phyloP scores from a whole-genome alignment of 257 asterid genomes.

The Penstemon barbatus region DNA sequence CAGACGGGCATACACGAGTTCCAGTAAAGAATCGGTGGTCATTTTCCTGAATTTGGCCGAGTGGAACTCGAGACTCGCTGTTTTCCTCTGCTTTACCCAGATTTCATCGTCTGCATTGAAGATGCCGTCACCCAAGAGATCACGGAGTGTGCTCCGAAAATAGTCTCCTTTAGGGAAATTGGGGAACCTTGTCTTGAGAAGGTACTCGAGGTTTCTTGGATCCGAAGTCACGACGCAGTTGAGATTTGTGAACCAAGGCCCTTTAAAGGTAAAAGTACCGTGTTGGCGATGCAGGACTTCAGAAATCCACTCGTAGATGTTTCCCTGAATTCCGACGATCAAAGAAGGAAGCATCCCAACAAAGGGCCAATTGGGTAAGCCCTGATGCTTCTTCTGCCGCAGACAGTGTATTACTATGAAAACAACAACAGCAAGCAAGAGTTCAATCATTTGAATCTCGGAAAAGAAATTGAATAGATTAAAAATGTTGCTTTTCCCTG shows the following conservation, averaged over 20 bases:
- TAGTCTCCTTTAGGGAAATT: slow-evolving; percentile 82
- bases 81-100: slow-evolving; percentile 81
- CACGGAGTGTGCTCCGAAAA: slow-evolving; percentile 61
- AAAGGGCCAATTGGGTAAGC: slow-evolving; percentile 76
- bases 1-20: slow-evolving; percentile 73
- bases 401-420: slow-evolving; percentile 50
- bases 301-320: slow-evolving; percentile 82
- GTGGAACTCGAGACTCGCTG: slow-evolving; percentile 87
- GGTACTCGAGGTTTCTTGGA: slow-evolving; percentile 77
- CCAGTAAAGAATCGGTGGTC: slow-evolving; percentile 67
- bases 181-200: slow-evolving; percentile 68
- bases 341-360: slow-evolving; percentile 92
- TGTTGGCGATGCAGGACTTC: slow-evolving; percentile 45
- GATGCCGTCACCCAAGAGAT: slow-evolving; percentile 84
- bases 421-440: slow-evolving; percentile 49
- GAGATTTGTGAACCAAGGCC: slow-evolving; percentile 82
- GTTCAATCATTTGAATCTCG: slow-evolving; percentile 62
- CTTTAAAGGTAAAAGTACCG: slow-evolving; percentile 71
- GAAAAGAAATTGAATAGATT: slow-evolving; percentile 31
- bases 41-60: slow-evolving; percentile 66
- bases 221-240: slow-evolving; percentile 86
- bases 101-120: slow-evolving; percentile 76
- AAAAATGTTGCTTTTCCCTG: neutral
- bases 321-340: slow-evolving; percentile 48
- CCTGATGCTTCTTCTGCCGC: slow-evolving; percentile 48